Evolutionary conservation across 2,329 filamentous ascomycete species (phyloP).

Genomic region (Ascochyta fabae): DNA sequence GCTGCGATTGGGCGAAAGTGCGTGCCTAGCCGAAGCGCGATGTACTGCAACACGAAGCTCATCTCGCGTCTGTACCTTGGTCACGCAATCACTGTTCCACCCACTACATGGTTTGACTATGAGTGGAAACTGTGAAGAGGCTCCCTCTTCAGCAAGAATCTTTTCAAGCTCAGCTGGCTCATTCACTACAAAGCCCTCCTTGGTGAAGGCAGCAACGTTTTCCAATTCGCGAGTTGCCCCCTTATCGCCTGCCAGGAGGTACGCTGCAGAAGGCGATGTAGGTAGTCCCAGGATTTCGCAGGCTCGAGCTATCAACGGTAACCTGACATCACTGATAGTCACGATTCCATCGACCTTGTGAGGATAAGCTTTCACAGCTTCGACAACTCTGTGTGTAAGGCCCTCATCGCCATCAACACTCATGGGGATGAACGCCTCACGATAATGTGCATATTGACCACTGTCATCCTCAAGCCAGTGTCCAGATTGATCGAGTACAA

Average conservation of each 20-base stretch:
- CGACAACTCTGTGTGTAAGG: conserved; percentile 3
- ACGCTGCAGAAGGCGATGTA: conserved; percentile 34
- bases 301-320: conserved; percentile 40
- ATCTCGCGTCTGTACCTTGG: conserved; percentile 32
- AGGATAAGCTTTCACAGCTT: conserved; percentile 28
- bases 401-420: conserved; percentile 41
- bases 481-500: conserved; percentile 47
- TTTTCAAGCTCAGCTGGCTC: conserved; percentile 7
- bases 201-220: too few relatives aligned
- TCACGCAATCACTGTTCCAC: conserved; percentile 33
- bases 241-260: too few relatives aligned
- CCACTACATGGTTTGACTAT: conserved; percentile 50
- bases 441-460: conserved; percentile 26
- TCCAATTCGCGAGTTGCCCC: too few relatives aligned
- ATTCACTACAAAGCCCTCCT: too few relatives aligned
- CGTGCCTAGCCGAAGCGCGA: conserved; percentile 2
- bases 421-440: conserved; percentile 29
- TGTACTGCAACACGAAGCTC: conserved; percentile 29
- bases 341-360: conserved; percentile 47
- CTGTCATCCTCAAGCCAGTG: conserved; percentile 52
- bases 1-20: not conserved
- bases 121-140: conserved; percentile 18
- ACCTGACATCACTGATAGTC: conserved; percentile 43
- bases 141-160: conserved; percentile 20
- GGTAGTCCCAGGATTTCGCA: conserved; percentile 42